Base-by-base conservation (phyloP, 2,329 filamentous ascomycete species). In the Penicillium vulpinum region DNA sequence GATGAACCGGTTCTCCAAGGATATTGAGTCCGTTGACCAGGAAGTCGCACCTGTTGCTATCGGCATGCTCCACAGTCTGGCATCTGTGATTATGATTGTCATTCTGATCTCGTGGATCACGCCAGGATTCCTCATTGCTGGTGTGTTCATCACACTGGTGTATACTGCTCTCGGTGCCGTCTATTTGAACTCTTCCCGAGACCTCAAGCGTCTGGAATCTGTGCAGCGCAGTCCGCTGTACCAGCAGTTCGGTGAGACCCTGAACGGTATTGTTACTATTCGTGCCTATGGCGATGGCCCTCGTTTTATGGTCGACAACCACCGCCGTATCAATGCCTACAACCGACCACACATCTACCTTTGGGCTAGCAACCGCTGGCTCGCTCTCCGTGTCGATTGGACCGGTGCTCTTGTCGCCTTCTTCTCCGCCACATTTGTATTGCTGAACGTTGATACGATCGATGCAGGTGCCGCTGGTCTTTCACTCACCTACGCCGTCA, bases 1-100 rank as follows among this genome's bases (percentile, higher is more conserved):
- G 68, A 97, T 97, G 88, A 99, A 99, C 75, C 87, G 94, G 21
- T 99, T 99, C 78, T 97, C 93, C 73, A 97, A 97, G 75, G 94
- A 99, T 73, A 85, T 99, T 15, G 92, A 99, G 73, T 87, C 92
- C 11, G 83, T 99, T 21, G 94, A 99, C 65, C 94, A 99, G 72
- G 94, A 99, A 73, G 90, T 99, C 56, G 92, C 94, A 0, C 91
- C 92, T 2, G 87, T 95, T 39, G 93, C 94, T 22, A 92, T 97
- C 64, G 86, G 86, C 48, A 84, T 88, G 62, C 78, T 88, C 18
- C 85, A 88, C 70, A 87, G 85, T 68, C 70, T 88, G 49, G 84
- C 83, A 16, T 85, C 85, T 2, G 85, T 97, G 43, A 70, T 94
- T 36, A 92, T 96, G 54, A 97, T 96, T 9, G 86, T 97, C 36